Evolutionary conservation across 2,329 filamentous ascomycete genomes (phyloP).

Genomic region (Alternaria alternata): DNA sequence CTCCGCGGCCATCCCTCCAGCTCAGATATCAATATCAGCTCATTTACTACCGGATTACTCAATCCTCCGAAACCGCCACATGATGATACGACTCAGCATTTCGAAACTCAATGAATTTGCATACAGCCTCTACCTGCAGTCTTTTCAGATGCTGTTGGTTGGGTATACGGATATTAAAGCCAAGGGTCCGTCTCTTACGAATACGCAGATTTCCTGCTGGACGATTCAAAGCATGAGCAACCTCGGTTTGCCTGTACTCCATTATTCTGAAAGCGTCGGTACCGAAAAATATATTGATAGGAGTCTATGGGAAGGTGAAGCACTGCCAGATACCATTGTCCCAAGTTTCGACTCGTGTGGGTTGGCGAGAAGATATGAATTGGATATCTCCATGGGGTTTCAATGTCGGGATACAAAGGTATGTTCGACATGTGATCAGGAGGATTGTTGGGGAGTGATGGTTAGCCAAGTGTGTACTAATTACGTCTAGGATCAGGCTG

Average conservation of each 20-base stretch:
- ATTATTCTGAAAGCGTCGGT: not conserved
- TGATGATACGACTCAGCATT: too few relatives aligned
- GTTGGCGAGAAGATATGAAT: constrained; percentile 23
- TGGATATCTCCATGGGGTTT: constrained; percentile 25
- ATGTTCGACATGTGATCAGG: not conserved
- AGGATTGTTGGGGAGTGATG: too few relatives aligned
- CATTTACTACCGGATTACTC: too few relatives aligned
- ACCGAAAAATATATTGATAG: constrained; percentile 7
- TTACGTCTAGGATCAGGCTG: constrained; percentile 8
- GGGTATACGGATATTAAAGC: too few relatives aligned
- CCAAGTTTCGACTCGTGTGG: constrained; percentile 23
- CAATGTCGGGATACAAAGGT: constrained; percentile 18
- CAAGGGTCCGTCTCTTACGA: not conserved
- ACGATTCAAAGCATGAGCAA: constrained; percentile 26
- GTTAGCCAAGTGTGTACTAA: not conserved
- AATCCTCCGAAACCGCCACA: too few relatives aligned
- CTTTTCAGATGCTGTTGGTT: too few relatives aligned
- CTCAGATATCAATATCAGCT: too few relatives aligned
- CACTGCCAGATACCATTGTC: constrained; percentile 14
- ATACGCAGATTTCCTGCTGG: constrained; percentile 20
- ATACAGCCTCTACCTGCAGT: too few relatives aligned
- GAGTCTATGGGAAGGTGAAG: constrained; percentile 13
- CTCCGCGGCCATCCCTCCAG: too few relatives aligned
- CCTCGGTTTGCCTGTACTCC: constrained; percentile 8
- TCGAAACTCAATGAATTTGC: too few relatives aligned